Percentiles rank a stretch among this genome's conserved stretches.
Conservation (phyloP, 805 yeast species). For the Metschnikowia bowlesiae region DNA sequence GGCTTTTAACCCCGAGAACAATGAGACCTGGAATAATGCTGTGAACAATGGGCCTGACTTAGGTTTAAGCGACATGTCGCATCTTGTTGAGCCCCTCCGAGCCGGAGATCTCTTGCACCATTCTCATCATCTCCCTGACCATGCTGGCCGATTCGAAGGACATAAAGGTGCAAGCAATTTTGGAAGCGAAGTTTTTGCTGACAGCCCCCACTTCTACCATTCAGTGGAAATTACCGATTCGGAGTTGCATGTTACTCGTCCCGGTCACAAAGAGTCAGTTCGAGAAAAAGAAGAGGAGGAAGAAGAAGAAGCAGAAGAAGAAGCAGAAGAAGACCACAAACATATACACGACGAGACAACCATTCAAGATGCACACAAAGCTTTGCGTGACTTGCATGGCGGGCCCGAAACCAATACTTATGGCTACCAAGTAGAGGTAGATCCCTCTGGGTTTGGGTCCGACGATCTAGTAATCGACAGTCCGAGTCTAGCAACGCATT, state of each 20-base stretch:
- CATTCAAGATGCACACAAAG: not conserved
- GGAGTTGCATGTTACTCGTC: not conserved
- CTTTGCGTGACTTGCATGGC: not conserved
- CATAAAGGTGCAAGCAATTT: conserved; percentile 7
- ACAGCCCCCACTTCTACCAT: conserved; percentile 18
- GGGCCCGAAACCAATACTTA: not conserved
- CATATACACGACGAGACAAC: not conserved
- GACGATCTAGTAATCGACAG: conserved; percentile 13
- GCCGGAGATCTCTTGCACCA: not conserved
- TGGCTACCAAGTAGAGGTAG: conserved; percentile 2
- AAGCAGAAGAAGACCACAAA: not conserved
- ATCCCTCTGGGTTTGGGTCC: conserved; percentile 8
- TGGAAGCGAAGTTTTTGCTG: conserved; percentile 11
- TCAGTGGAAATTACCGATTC: conserved; percentile 7
- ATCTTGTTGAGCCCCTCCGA: not conserved
- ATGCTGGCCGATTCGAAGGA: not conserved
- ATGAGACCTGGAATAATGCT: not conserved
- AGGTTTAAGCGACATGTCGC: not conserved
- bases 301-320: too few species aligned
- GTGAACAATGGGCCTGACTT: not conserved
- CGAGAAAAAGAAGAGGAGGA: not conserved
- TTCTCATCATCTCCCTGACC: not conserved
- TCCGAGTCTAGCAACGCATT: conserved; percentile 11
- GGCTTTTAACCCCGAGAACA: not conserved
- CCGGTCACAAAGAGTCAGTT: not conserved